Evolutionary conservation across 257 asterid species (phyloP).

Genomic region (Solanum neorickii): DNA sequence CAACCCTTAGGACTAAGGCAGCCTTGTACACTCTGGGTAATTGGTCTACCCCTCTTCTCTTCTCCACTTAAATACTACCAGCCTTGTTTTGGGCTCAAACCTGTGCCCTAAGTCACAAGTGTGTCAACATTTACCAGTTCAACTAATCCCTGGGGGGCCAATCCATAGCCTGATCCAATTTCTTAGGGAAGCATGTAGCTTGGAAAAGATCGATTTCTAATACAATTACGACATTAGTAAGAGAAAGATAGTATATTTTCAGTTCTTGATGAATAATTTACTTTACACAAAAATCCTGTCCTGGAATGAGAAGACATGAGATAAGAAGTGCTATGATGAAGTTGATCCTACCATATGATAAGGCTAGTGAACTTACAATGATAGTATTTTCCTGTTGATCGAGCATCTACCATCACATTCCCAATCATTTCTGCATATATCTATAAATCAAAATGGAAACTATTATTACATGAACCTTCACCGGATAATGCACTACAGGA

Average conservation of each 20-base stretch:
- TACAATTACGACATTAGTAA: background rate
- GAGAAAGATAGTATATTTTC: background rate
- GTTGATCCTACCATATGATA: background rate
- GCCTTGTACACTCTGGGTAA: background rate
- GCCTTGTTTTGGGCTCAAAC: background rate
- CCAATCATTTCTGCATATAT: conserved; percentile 97
- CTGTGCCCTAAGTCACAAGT: background rate
- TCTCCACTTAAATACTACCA: background rate
- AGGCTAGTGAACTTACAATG: conserved; percentile 53
- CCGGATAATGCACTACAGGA: background rate
- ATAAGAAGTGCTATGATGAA: background rate
- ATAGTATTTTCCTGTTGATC: conserved; percentile 97
- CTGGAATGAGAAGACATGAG: background rate
- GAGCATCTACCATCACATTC: conserved; percentile 89
- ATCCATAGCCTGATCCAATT: background rate
- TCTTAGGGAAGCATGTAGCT: background rate
- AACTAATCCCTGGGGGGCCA: background rate
- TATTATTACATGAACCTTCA: background rate
- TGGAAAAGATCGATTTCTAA: background rate
- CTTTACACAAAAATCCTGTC: background rate
- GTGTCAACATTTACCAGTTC: background rate
- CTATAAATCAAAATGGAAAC: conserved; percentile 25
- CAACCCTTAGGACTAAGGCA: background rate
- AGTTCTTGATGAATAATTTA: background rate
- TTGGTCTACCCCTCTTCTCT: background rate